Percentiles rank a stretch among this genome's conserved stretches.
phyloP scores from a whole-genome alignment of 2,329 filamentous ascomycete species.

The Ophiobolus disseminans region DNA sequence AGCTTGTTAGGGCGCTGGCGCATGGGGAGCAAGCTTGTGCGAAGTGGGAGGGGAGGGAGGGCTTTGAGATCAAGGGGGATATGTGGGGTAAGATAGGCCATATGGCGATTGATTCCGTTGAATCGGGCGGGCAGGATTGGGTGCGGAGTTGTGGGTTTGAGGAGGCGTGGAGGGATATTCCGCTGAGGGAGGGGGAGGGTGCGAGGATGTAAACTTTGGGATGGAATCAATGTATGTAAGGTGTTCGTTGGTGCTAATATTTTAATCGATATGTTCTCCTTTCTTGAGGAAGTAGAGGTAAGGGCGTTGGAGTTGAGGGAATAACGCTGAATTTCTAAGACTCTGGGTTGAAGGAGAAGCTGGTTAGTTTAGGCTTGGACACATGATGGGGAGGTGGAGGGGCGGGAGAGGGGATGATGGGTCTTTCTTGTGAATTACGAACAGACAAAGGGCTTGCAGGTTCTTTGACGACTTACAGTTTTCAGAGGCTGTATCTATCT shows the following conservation, averaged over 20 bases:
- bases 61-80: slow-evolving; percentile 60
- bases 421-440: too few relatives aligned
- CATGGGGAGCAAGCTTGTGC: slow-evolving; percentile 64
- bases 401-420: too few relatives aligned
- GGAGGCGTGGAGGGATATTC: slow-evolving; percentile 66
- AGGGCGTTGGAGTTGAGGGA: not conserved
- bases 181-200: slow-evolving; percentile 32
- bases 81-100: slow-evolving; percentile 68
- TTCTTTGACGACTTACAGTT: too few relatives aligned
- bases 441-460: too few relatives aligned
- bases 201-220: slow-evolving; percentile 28
- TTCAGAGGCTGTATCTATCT: too few relatives aligned
- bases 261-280: not conserved
- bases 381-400: too few relatives aligned
- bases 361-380: too few relatives aligned
- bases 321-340: too few relatives aligned
- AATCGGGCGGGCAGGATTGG: slow-evolving; percentile 63
- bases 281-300: not conserved
- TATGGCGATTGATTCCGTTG: slow-evolving; percentile 68
- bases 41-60: slow-evolving; percentile 54
- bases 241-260: not conserved
- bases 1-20: slow-evolving; percentile 73
- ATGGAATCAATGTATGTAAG: not conserved
- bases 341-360: too few relatives aligned
- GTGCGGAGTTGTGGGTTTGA: slow-evolving; percentile 68